phyloP scores from a whole-genome alignment of 2,329 filamentous ascomycete species.

The Claviceps capensis region DNA sequence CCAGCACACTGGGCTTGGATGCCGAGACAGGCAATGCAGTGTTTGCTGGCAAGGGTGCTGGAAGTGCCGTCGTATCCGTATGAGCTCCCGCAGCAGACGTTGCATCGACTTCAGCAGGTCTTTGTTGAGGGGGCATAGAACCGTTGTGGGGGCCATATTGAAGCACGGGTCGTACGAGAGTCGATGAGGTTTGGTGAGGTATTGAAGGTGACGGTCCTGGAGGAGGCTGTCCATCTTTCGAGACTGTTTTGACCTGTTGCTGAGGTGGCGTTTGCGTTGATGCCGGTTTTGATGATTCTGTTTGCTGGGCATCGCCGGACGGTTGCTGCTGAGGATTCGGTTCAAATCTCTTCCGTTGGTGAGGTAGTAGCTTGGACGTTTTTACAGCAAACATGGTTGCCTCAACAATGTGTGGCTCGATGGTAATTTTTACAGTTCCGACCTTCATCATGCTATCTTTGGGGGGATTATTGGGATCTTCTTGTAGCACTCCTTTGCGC shows the following conservation, averaged over 20 bases:
- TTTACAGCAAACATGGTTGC: constrained; percentile 62
- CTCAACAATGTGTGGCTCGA: constrained; percentile 70
- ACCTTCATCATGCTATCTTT: constrained; percentile 61
- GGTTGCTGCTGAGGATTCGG: constrained; percentile 6
- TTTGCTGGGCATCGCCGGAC: constrained; percentile 10
- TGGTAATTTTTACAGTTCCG: constrained; percentile 58
- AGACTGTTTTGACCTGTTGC: constrained; percentile 7
- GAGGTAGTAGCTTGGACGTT: constrained; percentile 38
- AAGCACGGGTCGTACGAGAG: constrained; percentile 38
- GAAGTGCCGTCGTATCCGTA: constrained; percentile 9
- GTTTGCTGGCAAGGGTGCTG: constrained; percentile 2
- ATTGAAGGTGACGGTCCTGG: background rate
- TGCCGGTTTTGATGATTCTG: constrained; percentile 1
- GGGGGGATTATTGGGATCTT: constrained; percentile 52
- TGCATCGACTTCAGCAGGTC: constrained; percentile 13
- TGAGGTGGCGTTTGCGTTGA: constrained; percentile 8
- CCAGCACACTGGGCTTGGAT: background rate
- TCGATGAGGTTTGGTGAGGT: background rate
- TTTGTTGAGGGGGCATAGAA: constrained; percentile 40
- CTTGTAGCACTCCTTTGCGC: constrained; percentile 49
- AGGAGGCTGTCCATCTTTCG: background rate
- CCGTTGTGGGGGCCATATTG: constrained; percentile 54
- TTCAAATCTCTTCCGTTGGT: constrained; percentile 13
- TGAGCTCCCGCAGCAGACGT: constrained; percentile 13
- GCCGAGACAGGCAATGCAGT: background rate